A percentile compares a stretch with the other conserved stretches of the same genome.
Evolutionary conservation across 306 rosid species (phyloP).

Genomic region (Begonia loranthoides): DNA sequence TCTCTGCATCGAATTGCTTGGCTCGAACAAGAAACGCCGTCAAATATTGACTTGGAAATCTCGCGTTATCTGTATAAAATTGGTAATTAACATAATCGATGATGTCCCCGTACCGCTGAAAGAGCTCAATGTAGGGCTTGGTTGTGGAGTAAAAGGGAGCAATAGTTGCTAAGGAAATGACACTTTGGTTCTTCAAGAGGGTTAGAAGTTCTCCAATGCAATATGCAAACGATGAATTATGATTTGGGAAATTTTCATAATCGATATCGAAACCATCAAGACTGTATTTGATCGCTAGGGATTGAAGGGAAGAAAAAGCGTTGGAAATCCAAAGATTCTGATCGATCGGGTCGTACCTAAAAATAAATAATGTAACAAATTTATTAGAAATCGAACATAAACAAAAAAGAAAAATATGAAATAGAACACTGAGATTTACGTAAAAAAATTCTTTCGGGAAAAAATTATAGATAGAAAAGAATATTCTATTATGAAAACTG

Average conservation of each 20-base stretch:
- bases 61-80: conserved; percentile 36
- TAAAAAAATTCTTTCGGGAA: too few species aligned
- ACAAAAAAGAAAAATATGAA: too few species aligned
- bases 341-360: conserved; percentile 31
- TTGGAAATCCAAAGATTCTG: conserved; percentile 31
- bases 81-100: conserved; percentile 42
- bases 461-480: too few species aligned
- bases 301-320: conserved; percentile 31
- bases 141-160: conserved; percentile 37
- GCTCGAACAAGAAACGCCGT: conserved; percentile 17
- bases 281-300: conserved; percentile 17
- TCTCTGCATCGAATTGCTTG: conserved; percentile 14
- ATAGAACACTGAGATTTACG: too few species aligned
- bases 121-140: conserved; percentile 25
- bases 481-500: too few species aligned
- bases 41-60: conserved; percentile 22
- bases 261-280: conserved; percentile 47
- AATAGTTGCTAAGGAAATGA: conserved; percentile 33
- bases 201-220: conserved; percentile 50
- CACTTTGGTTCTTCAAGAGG: conserved; percentile 28
- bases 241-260: conserved; percentile 33
- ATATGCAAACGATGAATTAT: conserved; percentile 18
- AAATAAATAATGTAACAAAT: conserved; percentile 2
- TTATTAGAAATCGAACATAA: too few species aligned
- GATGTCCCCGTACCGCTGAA: conserved; percentile 14